Evolutionary conservation across 805 yeast genomes (phyloP).

Genomic region (Pichia nakasei): DNA sequence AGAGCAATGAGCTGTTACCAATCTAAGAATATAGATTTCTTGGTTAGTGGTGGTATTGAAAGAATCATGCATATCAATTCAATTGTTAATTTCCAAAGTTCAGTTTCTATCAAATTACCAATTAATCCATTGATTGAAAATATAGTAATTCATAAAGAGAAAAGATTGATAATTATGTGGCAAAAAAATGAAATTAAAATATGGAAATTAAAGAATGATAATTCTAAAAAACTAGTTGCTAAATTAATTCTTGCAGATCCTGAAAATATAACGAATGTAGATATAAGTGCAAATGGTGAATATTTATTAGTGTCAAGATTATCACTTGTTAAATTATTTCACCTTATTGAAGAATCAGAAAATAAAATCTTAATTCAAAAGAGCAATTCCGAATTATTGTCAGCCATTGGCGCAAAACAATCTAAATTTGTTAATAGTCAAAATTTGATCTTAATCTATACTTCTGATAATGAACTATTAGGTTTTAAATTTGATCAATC

Average conservation of each 20-base stretch:
- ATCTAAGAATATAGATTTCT: conserved; percentile 54
- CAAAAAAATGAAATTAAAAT: conserved; percentile 73
- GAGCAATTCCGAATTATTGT: conserved; percentile 35
- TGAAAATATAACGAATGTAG: conserved; percentile 66
- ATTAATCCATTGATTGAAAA: conserved; percentile 26
- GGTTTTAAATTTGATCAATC: conserved; percentile 29
- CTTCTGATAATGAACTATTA: conserved; percentile 51
- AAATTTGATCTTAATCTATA: conserved; percentile 38
- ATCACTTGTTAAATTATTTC: conserved; percentile 59
- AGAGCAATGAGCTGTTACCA: conserved; percentile 68
- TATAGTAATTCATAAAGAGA: conserved; percentile 32
- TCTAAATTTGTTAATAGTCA: conserved; percentile 34
- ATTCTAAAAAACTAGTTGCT: conserved; percentile 49
- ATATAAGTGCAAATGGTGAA: conserved; percentile 56
- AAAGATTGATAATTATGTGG: conserved; percentile 63
- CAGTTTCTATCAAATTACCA: conserved; percentile 63
- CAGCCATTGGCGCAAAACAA: conserved; percentile 45
- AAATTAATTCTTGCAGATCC: conserved; percentile 64
- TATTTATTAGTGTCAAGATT: conserved; percentile 66
- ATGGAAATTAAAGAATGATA: conserved; percentile 47
- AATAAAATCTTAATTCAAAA: conserved; percentile 39
- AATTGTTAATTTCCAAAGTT: conserved; percentile 57
- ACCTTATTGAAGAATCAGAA: conserved; percentile 34
- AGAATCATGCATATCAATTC: conserved; percentile 60
- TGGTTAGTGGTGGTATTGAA: conserved; percentile 82